Evolutionary conservation across 352 stramenopile species (phyloP).

Genomic region (Phytophthora cactorum): DNA sequence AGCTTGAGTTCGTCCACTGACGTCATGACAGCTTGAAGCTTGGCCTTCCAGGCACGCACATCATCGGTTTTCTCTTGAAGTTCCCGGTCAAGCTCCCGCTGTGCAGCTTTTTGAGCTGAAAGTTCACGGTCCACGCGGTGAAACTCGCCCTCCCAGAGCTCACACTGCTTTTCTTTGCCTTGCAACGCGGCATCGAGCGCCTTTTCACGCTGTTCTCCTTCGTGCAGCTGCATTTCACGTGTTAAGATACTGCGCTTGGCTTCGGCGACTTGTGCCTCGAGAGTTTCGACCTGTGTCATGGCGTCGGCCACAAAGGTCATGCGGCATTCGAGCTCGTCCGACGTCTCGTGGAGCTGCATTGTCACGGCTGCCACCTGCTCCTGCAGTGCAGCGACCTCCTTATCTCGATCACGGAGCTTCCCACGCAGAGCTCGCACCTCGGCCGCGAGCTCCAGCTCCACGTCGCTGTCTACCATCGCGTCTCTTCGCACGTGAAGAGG

Average conservation of each 20-base stretch:
- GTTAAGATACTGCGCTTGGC: slow-evolving; percentile 61
- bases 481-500: slow-evolving; percentile 19
- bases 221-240: slow-evolving; percentile 67
- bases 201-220: slow-evolving; percentile 45
- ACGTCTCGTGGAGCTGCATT: slow-evolving; percentile 56
- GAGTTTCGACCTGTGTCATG: slow-evolving; percentile 45
- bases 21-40: slow-evolving; percentile 42
- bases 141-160: slow-evolving; percentile 64
- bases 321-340: slow-evolving; percentile 58
- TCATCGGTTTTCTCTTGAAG: slow-evolving; percentile 40
- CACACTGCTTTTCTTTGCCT: slow-evolving; percentile 47
- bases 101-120: slow-evolving; percentile 19
- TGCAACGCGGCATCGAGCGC: slow-evolving; percentile 38
- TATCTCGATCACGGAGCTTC: slow-evolving; percentile 40
- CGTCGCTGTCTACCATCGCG: slow-evolving; percentile 31
- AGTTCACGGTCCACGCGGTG: slow-evolving; percentile 39
- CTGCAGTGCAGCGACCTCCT: slow-evolving; percentile 44
- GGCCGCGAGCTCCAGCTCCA: slow-evolving; percentile 40
- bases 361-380: slow-evolving; percentile 49
- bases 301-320: slow-evolving; percentile 59
- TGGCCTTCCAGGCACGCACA: slow-evolving; percentile 48
- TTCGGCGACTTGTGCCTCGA: slow-evolving; percentile 49
- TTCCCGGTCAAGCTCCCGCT: slow-evolving; percentile 14
- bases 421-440: slow-evolving; percentile 45
- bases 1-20: slow-evolving; percentile 46